These are phyloP conservation scores for Theobroma grandiflorum DNA, from an alignment of 441 rosid species.

Conservation along the genomic window DNA sequence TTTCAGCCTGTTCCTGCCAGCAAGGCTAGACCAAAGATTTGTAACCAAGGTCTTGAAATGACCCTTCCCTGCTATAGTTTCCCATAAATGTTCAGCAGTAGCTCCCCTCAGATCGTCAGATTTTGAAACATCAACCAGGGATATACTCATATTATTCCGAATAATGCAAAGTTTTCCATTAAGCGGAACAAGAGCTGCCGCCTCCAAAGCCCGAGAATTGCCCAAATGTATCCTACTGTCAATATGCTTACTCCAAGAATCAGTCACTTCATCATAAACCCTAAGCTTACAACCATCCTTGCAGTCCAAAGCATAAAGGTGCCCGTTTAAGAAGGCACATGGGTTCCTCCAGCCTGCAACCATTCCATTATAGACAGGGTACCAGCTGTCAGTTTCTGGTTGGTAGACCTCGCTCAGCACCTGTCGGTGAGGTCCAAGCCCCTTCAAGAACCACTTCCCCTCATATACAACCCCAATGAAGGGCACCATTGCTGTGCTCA, in stretches of 20 bases:
- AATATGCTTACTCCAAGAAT: constrained; percentile 58
- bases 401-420: constrained; percentile 60
- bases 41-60: constrained; percentile 57
- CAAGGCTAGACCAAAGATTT: constrained; percentile 56
- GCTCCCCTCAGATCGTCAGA: constrained; percentile 46
- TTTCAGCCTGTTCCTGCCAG: constrained; percentile 57
- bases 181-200: constrained; percentile 58
- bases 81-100: constrained; percentile 60
- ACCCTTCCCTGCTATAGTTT: constrained; percentile 53
- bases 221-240: constrained; percentile 63
- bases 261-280: constrained; percentile 54
- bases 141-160: constrained; percentile 61
- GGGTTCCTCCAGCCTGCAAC: constrained; percentile 68
- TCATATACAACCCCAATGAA: constrained; percentile 59
- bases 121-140: constrained; percentile 53
- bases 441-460: constrained; percentile 63
- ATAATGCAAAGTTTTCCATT: constrained; percentile 59
- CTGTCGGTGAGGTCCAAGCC: constrained; percentile 57
- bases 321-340: constrained; percentile 47
- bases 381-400: constrained; percentile 56
- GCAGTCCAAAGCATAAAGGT: constrained; percentile 62
- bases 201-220: constrained; percentile 56
- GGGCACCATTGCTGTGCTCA: constrained; percentile 65
- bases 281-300: constrained; percentile 61
- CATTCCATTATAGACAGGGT: constrained; percentile 56